A percentile compares a stretch with the other conserved stretches of the same genome.
These are phyloP conservation scores for Calamus simplicifolius DNA, from an alignment of 176 grass and related monocot species.

Conservation along the genomic window DNA sequence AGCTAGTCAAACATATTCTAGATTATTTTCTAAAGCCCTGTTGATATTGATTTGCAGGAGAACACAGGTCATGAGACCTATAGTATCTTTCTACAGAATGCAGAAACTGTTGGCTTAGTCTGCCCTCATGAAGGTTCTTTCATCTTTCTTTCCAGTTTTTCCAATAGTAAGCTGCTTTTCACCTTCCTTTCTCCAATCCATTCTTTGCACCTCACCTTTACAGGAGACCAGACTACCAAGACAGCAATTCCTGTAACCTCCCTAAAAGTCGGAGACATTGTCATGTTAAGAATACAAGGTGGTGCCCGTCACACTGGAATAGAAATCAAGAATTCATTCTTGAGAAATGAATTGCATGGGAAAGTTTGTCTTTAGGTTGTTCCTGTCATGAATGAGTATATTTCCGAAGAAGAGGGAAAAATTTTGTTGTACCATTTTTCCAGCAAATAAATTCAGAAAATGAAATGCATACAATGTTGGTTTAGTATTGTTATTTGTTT, in stretches of 20 bases:
- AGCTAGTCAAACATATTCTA: too few species aligned
- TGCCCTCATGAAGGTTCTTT: slow-evolving; percentile 39
- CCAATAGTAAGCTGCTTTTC: background rate
- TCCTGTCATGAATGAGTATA: too few species aligned
- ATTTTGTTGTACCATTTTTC: too few species aligned
- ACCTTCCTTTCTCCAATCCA: background rate
- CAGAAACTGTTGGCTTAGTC: slow-evolving; percentile 89
- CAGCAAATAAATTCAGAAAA: too few species aligned
- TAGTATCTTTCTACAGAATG: slow-evolving; percentile 93
- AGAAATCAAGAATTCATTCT: slow-evolving; percentile 91
- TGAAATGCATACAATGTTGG: too few species aligned
- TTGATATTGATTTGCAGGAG: slow-evolving; percentile 23
- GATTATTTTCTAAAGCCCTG: too few species aligned
- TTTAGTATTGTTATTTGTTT: too few species aligned
- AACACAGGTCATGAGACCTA: slow-evolving; percentile 47
- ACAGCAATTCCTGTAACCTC: slow-evolving; percentile 78
- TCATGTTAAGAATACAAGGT: slow-evolving; percentile 63
- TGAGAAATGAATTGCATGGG: slow-evolving; percentile 49
- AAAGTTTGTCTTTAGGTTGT: too few species aligned
- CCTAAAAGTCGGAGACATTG: slow-evolving; percentile 66
- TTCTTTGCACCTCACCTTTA: background rate
- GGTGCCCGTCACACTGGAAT: slow-evolving; percentile 89
- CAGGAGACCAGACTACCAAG: slow-evolving; percentile 23
- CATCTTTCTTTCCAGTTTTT: background rate
- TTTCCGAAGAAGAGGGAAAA: too few species aligned